These are phyloP conservation scores for Leccinum obscurum DNA, from an alignment of 768 basidiomycete species.

Conservation along the genomic window DNA sequence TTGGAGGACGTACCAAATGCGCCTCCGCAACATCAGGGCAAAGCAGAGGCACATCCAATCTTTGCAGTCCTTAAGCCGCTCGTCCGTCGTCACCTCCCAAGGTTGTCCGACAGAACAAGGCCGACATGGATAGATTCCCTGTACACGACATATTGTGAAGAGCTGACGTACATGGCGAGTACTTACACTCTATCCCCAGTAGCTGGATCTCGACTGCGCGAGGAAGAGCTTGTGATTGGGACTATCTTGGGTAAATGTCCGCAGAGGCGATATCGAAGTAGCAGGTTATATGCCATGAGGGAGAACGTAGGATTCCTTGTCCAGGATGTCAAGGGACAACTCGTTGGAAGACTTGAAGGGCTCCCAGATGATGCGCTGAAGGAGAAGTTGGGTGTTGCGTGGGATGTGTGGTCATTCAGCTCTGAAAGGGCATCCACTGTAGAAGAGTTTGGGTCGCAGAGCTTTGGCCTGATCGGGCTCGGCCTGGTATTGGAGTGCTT, in stretches of 20 bases:
- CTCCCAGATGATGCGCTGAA: conserved; percentile 32
- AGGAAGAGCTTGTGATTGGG: conserved; percentile 75
- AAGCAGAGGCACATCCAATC: conserved; percentile 36
- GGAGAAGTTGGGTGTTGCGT: conserved; percentile 50
- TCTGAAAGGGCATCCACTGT: conserved; percentile 35
- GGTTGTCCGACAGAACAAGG: background rate
- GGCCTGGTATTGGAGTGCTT: conserved; percentile 59
- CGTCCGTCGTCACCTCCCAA: conserved; percentile 24
- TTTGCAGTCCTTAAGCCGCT: conserved; percentile 16
- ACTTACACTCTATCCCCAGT: conserved; percentile 65
- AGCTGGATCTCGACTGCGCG: conserved; percentile 55
- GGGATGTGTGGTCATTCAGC: conserved; percentile 66
- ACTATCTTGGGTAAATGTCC: conserved; percentile 72
- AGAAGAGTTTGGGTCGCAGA: conserved; percentile 51
- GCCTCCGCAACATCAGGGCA: conserved; percentile 8
- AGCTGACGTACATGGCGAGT: conserved; percentile 68
- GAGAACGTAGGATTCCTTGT: conserved; percentile 55
- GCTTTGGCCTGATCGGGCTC: conserved; percentile 69
- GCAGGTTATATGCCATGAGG: conserved; percentile 62
- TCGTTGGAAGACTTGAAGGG: conserved; percentile 31
- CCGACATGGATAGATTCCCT: conserved; percentile 17
- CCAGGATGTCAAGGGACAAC: conserved; percentile 44
- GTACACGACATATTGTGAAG: conserved; percentile 49
- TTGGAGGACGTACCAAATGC: conserved; percentile 38
- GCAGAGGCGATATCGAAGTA: conserved; percentile 58